A percentile compares a stretch with the other conserved stretches of the same genome.
Conservation (phyloP, 2,329 filamentous ascomycete species). For the Fusarium multiceps region DNA sequence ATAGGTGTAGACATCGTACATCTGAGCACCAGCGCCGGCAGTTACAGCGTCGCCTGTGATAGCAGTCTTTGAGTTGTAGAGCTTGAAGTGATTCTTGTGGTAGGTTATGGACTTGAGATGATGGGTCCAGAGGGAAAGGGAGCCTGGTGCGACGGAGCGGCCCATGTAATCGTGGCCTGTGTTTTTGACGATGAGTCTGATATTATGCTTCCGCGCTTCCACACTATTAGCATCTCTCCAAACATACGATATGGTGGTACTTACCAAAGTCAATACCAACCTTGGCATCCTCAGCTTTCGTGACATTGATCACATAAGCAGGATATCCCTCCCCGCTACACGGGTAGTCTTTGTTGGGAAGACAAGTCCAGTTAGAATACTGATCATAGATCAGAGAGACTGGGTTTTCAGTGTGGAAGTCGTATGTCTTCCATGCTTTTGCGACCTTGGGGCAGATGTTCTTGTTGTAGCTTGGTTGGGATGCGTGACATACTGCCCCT, state of each 20-base stretch:
- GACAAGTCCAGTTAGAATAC: conserved; percentile 63
- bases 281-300: conserved; percentile 49
- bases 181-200: conserved; percentile 57
- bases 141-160: conserved; percentile 60
- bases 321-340: conserved; percentile 52
- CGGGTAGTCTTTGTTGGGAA: conserved; percentile 53
- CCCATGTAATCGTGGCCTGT: conserved; percentile 59
- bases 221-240: not conserved
- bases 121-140: conserved; percentile 66
- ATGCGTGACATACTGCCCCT: conserved; percentile 47
- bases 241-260: not conserved
- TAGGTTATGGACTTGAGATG: conserved; percentile 56
- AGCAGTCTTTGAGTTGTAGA: conserved; percentile 53
- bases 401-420: conserved; percentile 47
- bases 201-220: conserved; percentile 54
- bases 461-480: conserved; percentile 36
- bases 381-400: conserved; percentile 54
- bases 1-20: conserved; percentile 59
- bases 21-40: conserved; percentile 64
- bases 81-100: conserved; percentile 55
- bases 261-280: conserved; percentile 57
- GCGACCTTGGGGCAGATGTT: conserved; percentile 46
- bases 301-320: conserved; percentile 53
- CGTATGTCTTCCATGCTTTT: conserved; percentile 45
- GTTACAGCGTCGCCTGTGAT: conserved; percentile 64